A percentile compares a stretch with the other conserved stretches of the same genome.
phyloP scores from a whole-genome alignment of 179 eudicot genomes.

The Gypsophila paniculata region DNA sequence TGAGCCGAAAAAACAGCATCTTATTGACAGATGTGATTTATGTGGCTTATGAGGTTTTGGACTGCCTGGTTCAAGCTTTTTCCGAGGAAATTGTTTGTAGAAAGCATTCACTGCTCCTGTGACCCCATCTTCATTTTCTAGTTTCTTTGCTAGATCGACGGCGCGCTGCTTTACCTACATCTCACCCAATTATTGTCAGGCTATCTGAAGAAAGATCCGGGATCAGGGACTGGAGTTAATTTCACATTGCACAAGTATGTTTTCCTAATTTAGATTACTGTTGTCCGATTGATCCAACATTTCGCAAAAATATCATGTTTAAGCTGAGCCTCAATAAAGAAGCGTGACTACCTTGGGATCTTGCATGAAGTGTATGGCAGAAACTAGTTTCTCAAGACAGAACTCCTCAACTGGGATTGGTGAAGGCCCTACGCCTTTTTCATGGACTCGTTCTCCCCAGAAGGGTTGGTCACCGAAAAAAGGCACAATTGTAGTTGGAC shows the following conservation, averaged over 20 bases:
- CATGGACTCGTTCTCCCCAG: conserved; percentile 81
- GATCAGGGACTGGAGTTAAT: background rate
- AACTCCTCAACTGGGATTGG: conserved; percentile 74
- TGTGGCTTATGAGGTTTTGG: conserved; percentile 20
- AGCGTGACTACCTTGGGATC: conserved; percentile 48
- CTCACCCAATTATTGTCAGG: background rate
- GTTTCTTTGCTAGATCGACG: conserved; percentile 59
- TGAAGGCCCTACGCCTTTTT: conserved; percentile 72
- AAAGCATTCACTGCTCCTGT: conserved; percentile 77
- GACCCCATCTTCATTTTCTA: conserved; percentile 73
- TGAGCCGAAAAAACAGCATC: conserved; percentile 38
- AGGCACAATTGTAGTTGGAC: conserved; percentile 83
- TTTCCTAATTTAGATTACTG: background rate
- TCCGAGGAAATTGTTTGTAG: conserved; percentile 53
- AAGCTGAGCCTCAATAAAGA: background rate
- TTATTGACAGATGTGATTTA: conserved; percentile 37
- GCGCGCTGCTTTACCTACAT: conserved; percentile 64
- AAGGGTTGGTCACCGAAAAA: conserved; percentile 92
- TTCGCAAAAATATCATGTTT: background rate
- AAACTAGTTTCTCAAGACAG: conserved; percentile 51
- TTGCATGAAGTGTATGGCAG: conserved; percentile 67
- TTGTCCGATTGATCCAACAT: conserved; percentile 9
- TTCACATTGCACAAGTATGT: conserved; percentile 6
- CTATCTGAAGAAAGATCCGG: background rate
- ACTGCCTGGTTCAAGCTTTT: conserved; percentile 28